phyloP scores from a whole-genome alignment of 78 protist genomes.

The Andalucia godoyi region DNA sequence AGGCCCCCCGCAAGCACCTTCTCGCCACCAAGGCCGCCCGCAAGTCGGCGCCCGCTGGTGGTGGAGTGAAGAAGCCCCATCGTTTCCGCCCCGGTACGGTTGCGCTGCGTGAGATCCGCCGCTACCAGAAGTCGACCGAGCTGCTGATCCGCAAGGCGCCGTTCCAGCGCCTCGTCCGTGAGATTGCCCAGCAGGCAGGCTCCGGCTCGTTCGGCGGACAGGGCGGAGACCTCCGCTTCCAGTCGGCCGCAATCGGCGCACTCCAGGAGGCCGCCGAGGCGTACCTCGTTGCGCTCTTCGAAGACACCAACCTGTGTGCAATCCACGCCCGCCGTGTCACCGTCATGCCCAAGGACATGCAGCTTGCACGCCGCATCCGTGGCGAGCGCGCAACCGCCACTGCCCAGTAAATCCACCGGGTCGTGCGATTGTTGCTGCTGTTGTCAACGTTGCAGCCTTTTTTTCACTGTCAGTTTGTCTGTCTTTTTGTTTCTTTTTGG shows the following conservation, averaged over 20 bases:
- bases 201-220: too few relatives aligned
- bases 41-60: constrained; percentile 68
- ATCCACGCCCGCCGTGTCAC: constrained; percentile 87
- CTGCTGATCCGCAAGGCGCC: constrained; percentile 78
- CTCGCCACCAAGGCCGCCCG: too few relatives aligned
- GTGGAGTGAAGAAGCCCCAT: constrained; percentile 76
- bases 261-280: constrained; percentile 91
- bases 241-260: constrained; percentile 79
- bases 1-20: too few relatives aligned
- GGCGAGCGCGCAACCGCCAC: too few relatives aligned
- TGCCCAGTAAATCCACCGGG: too few relatives aligned
- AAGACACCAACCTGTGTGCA: constrained; percentile 84
- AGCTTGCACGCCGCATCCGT: constrained; percentile 83
- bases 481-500: too few relatives aligned
- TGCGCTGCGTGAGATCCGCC: constrained; percentile 69
- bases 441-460: too few relatives aligned
- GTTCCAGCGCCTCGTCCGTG: constrained; percentile 70
- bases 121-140: constrained; percentile 69
- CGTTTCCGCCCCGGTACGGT: constrained; percentile 83
- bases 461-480: too few relatives aligned
- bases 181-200: constrained; percentile 37
- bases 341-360: constrained; percentile 88
- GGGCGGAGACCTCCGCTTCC: constrained; percentile 74
- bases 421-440: too few relatives aligned
- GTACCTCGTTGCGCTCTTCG: constrained; percentile 85